Percentiles rank a stretch among this genome's conserved stretches.
Evolutionary conservation across 768 basidiomycete genomes (phyloP).

Genomic region (Suillus occidentalis): DNA sequence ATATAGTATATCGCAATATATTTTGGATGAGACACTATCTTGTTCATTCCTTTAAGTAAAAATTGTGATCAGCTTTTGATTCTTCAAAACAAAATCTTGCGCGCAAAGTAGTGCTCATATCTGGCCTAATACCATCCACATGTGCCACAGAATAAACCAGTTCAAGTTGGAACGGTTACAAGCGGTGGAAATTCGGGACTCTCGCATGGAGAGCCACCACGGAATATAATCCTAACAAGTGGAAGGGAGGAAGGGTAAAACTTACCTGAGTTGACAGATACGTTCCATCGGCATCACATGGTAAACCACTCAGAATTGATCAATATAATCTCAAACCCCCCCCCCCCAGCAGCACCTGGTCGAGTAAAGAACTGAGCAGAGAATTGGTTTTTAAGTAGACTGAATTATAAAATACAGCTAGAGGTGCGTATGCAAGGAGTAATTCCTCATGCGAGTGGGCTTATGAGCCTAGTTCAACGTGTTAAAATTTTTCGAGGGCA

Average conservation of each 20-base stretch:
- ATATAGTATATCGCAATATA: not conserved
- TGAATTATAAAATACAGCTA: constrained; percentile 31
- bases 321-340: not conserved
- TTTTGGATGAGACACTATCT: not conserved
- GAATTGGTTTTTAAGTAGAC: constrained; percentile 8
- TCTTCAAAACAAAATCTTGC: not conserved
- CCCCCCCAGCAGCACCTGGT: not conserved
- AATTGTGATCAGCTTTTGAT: not conserved
- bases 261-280: constrained; percentile 29
- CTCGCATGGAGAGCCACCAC: constrained; percentile 51
- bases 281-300: not conserved
- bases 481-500: constrained; percentile 6
- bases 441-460: constrained; percentile 75
- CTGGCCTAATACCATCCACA: constrained; percentile 85
- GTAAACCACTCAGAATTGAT: not conserved
- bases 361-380: not conserved
- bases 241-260: constrained; percentile 4
- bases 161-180: constrained; percentile 47
- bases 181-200: constrained; percentile 28
- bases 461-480: constrained; percentile 68
- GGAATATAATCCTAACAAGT: constrained; percentile 57
- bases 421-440: constrained; percentile 11
- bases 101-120: constrained; percentile 58
- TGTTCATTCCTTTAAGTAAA: not conserved
- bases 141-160: constrained; percentile 49